These are phyloP conservation scores for Eremothecium coryli DNA, from an alignment of 1,139 yeast genomes.

Conservation along the genomic window DNA sequence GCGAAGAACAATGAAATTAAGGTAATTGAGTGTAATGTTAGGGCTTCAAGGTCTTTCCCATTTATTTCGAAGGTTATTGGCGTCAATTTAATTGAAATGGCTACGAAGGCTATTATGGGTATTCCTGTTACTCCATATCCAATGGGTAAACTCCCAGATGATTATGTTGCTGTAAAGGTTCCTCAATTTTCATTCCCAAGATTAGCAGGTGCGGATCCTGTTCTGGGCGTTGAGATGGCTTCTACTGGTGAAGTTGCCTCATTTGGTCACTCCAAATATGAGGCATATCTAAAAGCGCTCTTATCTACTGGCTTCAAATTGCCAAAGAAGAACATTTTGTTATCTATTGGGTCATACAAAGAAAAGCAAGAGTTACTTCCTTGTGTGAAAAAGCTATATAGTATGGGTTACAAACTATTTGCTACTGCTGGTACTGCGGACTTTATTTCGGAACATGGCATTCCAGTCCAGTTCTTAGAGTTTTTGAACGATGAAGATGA, in stretches of 20 bases:
- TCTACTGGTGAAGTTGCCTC: conserved; percentile 99
- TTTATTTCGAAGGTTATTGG: conserved; percentile 97
- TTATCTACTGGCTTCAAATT: conserved; percentile 90
- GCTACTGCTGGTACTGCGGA: conserved; percentile 99
- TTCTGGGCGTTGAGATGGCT: conserved; percentile 98
- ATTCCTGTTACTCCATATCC: conserved; percentile 85
- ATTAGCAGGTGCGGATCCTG: conserved; percentile 97
- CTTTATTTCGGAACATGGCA: conserved; percentile 86
- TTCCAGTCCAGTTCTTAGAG: conserved; percentile 93
- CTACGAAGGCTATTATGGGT: conserved; percentile 93
- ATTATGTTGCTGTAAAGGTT: conserved; percentile 94
- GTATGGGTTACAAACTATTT: conserved; percentile 80
- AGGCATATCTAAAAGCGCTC: conserved; percentile 91
- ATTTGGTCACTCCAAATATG: conserved; percentile 92
- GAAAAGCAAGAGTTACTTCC: conserved; percentile 93
- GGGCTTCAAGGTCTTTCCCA: conserved; percentile 98
- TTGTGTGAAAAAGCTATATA: conserved; percentile 68
- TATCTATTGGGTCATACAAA: conserved; percentile 95
- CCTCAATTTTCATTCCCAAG: conserved; percentile 98
- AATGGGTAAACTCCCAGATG: conserved; percentile 75
- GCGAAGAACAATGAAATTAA: conserved; percentile 87
- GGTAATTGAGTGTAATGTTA: conserved; percentile 96
- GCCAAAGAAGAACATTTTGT: conserved; percentile 88
- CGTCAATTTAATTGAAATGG: conserved; percentile 93
- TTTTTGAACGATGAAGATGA: conserved; percentile 63